Base-by-base conservation (phyloP, 306 rosid species). In the Hylodesmum podocarpum region DNA sequence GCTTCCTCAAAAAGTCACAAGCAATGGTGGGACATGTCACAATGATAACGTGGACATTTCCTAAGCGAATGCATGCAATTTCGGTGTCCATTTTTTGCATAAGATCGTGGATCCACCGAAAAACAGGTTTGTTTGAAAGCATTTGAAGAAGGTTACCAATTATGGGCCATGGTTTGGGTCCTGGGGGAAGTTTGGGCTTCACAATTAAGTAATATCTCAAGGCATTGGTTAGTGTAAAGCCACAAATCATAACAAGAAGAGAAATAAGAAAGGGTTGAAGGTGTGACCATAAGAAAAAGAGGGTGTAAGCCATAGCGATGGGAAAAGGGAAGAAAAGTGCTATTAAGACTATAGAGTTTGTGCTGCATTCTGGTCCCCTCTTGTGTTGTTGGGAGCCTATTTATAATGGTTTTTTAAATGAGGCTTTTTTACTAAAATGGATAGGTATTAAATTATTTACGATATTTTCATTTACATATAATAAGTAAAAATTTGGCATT, bases 91-190 rank as follows among this genome's bases (percentile, higher is more conserved):
- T 43, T 43, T 67, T 75, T n/a, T 24, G 19, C 73, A 58, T 58
- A n/a, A 18, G 74, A 29, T 1, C 54, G 3, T 58, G 66, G 3
- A 58, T 29, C 66, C 66, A 58, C 4, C 3, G 21, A 28, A 58
- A 58, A 0, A 29, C 40, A 58, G 82, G 65, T 31, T 53, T 82
- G 61, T 63, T 82, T 19, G 43, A 14, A 6, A 72, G 61, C 75
- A 82, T 50, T 71, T 82, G 47, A 1, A 75, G 70, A 5, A 82
- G 75, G 29, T 63, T 76, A 3, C 85, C 82, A 34, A 88, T 65
- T 15, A 79, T 8, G 44, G 80, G 86, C 82, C 33, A 89, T n/a
- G 58, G 19, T 37, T 58, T 58, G 6, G 77, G 80, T 1, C 77
- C 84, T 0, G 83, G 80, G 3, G 89, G 84, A 1, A 78, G 57